These are phyloP conservation scores for Monosporascus sp. DNA, from an alignment of 2,329 filamentous ascomycete species.

Conservation along the genomic window DNA sequence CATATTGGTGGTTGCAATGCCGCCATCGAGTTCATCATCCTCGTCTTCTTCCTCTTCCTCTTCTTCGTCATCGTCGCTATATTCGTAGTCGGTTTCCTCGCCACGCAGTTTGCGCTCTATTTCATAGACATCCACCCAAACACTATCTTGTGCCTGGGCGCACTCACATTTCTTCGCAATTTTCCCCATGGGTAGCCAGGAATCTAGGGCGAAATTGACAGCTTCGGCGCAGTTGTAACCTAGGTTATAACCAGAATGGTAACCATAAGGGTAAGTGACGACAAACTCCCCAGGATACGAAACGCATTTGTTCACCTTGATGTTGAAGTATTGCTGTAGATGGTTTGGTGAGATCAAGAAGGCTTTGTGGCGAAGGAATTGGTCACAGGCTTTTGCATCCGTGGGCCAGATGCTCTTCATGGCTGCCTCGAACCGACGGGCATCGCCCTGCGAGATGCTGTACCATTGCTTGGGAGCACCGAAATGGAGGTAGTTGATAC, in stretches of 20 bases:
- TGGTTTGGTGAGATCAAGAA: conserved; percentile 92
- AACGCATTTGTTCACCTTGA: conserved; percentile 92
- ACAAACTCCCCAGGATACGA: conserved; percentile 97
- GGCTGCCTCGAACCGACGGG: conserved; percentile 83
- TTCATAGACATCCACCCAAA: conserved; percentile 96
- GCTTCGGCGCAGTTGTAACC: conserved; percentile 99
- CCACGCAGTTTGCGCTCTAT: conserved; percentile 92
- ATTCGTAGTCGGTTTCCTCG: conserved; percentile 79
- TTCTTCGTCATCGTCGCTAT: conserved; percentile 68
- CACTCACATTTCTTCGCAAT: conserved; percentile 97
- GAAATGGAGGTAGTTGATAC: conserved; percentile 99
- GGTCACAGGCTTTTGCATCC: conserved; percentile 91
- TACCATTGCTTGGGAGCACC: conserved; percentile 99
- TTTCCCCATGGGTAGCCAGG: conserved; percentile 91
- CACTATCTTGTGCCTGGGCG: conserved; percentile 89
- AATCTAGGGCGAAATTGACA: conserved; percentile 94
- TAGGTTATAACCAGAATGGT: conserved; percentile 95
- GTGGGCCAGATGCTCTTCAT: conserved; percentile 96
- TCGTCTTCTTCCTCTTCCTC: conserved; percentile 60
- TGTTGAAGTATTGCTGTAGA: conserved; percentile 81
- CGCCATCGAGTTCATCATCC: conserved; percentile 50
- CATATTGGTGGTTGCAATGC: conserved; percentile 67
- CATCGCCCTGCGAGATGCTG: conserved; percentile 94
- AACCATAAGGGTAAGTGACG: conserved; percentile 96
- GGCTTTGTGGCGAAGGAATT: conserved; percentile 95